phyloP scores from a whole-genome alignment of 148 eudicot species.

The Vaccinium myrtillus region DNA sequence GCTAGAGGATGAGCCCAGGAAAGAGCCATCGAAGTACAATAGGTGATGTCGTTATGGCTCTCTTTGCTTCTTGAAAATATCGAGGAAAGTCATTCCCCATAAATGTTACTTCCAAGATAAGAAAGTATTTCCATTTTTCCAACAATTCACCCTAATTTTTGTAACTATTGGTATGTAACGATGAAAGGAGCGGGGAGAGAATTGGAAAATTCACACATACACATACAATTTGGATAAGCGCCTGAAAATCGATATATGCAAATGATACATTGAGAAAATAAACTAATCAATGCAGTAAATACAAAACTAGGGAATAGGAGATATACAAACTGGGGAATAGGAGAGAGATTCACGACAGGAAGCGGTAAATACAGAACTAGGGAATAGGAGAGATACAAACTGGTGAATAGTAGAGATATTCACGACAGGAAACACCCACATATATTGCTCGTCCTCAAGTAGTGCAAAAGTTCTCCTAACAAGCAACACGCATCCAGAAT shows the following conservation, averaged over 20 bases:
- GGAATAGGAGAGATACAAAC: no score
- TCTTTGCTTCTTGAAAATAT: background rate
- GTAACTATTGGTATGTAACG: background rate
- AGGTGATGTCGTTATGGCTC: background rate
- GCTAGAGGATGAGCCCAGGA: background rate
- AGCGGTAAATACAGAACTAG: background rate
- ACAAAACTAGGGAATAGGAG: background rate
- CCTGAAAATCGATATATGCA: background rate
- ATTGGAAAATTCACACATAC: background rate
- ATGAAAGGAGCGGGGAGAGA: background rate
- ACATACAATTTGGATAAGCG: background rate
- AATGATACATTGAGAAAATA: background rate
- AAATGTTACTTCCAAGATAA: background rate
- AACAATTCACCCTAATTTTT: background rate
- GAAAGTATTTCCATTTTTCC: background rate
- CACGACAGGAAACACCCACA: background rate
- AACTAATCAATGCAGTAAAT: background rate
- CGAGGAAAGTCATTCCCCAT: background rate
- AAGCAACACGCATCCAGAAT: background rate
- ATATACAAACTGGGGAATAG: background rate
- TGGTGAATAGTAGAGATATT: background rate
- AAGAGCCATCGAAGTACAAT: background rate
- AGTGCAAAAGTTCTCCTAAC: background rate
- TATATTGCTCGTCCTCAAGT: background rate
- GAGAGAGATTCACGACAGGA: background rate